These are phyloP conservation scores for Orbilia oligospora DNA, from an alignment of 2,329 filamentous ascomycete species.

Conservation along the genomic window DNA sequence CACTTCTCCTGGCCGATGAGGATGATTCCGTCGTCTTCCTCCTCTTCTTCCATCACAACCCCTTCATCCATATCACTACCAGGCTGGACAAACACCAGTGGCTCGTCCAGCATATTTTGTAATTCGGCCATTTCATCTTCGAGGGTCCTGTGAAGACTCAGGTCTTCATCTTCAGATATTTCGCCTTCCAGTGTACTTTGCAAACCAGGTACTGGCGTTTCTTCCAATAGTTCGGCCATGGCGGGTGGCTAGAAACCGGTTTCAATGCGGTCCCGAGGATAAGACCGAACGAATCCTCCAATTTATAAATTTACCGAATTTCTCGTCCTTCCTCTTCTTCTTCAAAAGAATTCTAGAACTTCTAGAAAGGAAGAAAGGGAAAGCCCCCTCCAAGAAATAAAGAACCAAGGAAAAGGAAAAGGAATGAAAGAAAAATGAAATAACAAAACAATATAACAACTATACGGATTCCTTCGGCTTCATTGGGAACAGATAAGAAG, in stretches of 20 bases:
- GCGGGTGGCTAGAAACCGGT: neutral
- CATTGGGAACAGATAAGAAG: slow-evolving; percentile 29
- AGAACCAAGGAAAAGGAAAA: slow-evolving; percentile 27
- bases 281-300: neutral
- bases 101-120: slow-evolving; percentile 44
- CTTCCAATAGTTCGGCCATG: slow-evolving; percentile 24
- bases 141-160: slow-evolving; percentile 42
- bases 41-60: slow-evolving; percentile 30
- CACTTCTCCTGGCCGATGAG: slow-evolving; percentile 56
- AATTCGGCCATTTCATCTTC: slow-evolving; percentile 52
- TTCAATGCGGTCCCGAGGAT: neutral
- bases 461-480: slow-evolving; percentile 27
- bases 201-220: slow-evolving; percentile 16
- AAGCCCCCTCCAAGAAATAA: slow-evolving; percentile 16
- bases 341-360: slow-evolving; percentile 1
- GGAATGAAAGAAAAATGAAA: slow-evolving; percentile 11
- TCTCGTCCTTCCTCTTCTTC: neutral
- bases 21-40: slow-evolving; percentile 45
- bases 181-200: slow-evolving; percentile 25
- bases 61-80: slow-evolving; percentile 28
- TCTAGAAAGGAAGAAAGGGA: slow-evolving; percentile 18
- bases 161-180: slow-evolving; percentile 39
- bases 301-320: neutral
- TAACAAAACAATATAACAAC: slow-evolving; percentile 22
- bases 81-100: slow-evolving; percentile 38